phyloP scores from a whole-genome alignment of 23 red algal genomes.

The Gracilaria caudata region DNA sequence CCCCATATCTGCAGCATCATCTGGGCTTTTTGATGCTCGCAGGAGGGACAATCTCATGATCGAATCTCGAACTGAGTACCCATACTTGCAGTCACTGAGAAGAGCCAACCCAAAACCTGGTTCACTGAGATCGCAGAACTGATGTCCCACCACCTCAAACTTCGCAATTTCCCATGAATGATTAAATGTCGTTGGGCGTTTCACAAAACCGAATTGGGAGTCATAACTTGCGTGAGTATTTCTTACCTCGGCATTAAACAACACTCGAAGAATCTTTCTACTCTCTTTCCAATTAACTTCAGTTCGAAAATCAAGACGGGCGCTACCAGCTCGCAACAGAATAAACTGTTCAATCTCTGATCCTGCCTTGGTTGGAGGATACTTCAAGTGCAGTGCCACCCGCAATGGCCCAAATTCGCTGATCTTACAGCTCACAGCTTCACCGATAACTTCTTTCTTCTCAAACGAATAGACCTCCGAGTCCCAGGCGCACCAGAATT shows the following conservation, averaged over 20 bases:
- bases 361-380: slow-evolving; percentile 44
- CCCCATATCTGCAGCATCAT: slow-evolving; percentile 75
- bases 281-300: slow-evolving; percentile 64
- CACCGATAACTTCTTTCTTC: slow-evolving; percentile 53
- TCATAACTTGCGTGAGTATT: slow-evolving; percentile 57
- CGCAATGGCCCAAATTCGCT: slow-evolving; percentile 62
- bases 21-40: slow-evolving; percentile 73
- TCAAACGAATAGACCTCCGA: slow-evolving; percentile 69
- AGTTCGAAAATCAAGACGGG: slow-evolving; percentile 57
- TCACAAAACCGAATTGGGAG: slow-evolving; percentile 79
- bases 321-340: slow-evolving; percentile 41
- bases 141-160: slow-evolving; percentile 85
- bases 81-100: slow-evolving; percentile 85
- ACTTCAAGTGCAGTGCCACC: slow-evolving; percentile 62
- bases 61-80: slow-evolving; percentile 67
- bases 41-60: slow-evolving; percentile 74
- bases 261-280: slow-evolving; percentile 80
- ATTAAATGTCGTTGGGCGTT: slow-evolving; percentile 75
- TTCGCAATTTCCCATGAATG: slow-evolving; percentile 77
- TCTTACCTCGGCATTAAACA: slow-evolving; percentile 47
- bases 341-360: slow-evolving; percentile 59
- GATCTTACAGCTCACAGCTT: slow-evolving; percentile 38
- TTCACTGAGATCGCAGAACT: slow-evolving; percentile 77
- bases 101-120: slow-evolving; percentile 65
- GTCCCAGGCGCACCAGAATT: slow-evolving; percentile 87